Evolutionary conservation across 805 yeast genomes (phyloP).

Genomic region (Lipomyces spencermartinsiae): DNA sequence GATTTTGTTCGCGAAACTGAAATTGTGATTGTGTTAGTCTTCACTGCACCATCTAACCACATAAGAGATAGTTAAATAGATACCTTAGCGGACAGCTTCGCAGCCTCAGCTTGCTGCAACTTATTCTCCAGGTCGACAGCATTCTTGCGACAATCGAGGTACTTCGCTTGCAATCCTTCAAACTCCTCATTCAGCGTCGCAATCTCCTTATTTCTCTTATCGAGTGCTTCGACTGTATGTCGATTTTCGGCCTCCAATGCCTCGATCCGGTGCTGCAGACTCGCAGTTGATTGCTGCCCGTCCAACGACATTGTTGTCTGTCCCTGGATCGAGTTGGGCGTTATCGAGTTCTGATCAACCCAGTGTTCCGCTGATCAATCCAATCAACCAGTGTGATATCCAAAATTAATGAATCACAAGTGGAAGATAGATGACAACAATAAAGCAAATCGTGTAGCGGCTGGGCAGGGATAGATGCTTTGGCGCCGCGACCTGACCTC

Average conservation of each 20-base stretch:
- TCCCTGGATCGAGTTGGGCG: not conserved
- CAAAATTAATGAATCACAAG: not conserved
- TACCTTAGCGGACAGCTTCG: conserved; percentile 40
- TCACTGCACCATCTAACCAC: not conserved
- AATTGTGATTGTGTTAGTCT: conserved; percentile 12
- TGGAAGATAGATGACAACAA: not conserved
- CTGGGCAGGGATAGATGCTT: not conserved
- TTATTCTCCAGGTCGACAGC: conserved; percentile 51
- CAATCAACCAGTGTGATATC: not conserved
- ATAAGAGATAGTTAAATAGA: not conserved
- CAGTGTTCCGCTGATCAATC: not conserved
- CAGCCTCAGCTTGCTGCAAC: conserved; percentile 47
- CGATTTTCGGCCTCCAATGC: conserved; percentile 41
- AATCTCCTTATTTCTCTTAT: conserved; percentile 43
- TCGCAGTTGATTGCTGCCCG: not conserved
- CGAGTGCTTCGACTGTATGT: conserved; percentile 43
- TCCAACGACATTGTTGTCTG: conserved; percentile 9
- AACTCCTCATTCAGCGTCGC: conserved; percentile 50
- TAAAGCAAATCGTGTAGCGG: not conserved
- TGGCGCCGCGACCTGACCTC: not conserved
- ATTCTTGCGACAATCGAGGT: conserved; percentile 50
- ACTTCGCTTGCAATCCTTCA: conserved; percentile 47
- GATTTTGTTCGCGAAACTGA: conserved; percentile 48
- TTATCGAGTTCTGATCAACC: not conserved
- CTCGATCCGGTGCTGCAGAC: conserved; percentile 37